phyloP scores from a whole-genome alignment of 2,329 filamentous ascomycete species.

The Harringtonia lauricola region DNA sequence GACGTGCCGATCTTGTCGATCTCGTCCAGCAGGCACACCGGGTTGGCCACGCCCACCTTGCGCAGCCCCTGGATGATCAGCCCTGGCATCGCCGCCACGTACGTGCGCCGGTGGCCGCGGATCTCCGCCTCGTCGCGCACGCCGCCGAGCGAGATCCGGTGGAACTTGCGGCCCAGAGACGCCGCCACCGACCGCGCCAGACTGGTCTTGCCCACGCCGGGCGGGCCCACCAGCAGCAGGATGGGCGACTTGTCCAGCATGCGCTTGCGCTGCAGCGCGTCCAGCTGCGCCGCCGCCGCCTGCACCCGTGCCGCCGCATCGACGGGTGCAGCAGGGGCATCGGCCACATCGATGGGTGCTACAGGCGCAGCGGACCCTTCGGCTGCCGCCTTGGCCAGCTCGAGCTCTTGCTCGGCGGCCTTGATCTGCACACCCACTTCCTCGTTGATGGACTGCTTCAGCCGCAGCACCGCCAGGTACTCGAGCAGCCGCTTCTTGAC shows the following conservation, averaged over 20 bases:
- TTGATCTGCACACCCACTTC: constrained; percentile 72
- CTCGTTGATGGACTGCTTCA: constrained; percentile 85
- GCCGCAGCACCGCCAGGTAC: constrained; percentile 87
- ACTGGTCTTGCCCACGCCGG: constrained; percentile 92
- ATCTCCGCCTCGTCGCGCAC: constrained; percentile 97
- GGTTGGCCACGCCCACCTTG: constrained; percentile 92
- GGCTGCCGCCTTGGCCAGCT: constrained; percentile 29
- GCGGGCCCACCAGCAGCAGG: constrained; percentile 81
- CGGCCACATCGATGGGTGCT: too few species aligned
- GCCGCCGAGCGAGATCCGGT: constrained; percentile 90
- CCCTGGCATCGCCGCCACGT: constrained; percentile 98
- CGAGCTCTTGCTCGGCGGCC: constrained; percentile 47
- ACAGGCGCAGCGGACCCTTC: too few species aligned
- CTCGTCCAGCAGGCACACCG: constrained; percentile 90
- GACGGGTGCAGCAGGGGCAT: not conserved
- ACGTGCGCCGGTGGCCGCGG: constrained; percentile 84
- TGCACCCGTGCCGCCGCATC: not conserved
- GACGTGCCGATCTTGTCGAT: constrained; percentile 92
- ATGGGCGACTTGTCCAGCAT: constrained; percentile 96
- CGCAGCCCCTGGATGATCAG: constrained; percentile 86
- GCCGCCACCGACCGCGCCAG: constrained; percentile 87
- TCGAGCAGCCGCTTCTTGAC: constrained; percentile 95
- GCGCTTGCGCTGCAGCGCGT: constrained; percentile 67
- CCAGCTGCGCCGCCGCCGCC: constrained; percentile 26
- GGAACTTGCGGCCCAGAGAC: constrained; percentile 88